A percentile compares a stretch with the other conserved stretches of the same genome.
phyloP scores from a whole-genome alignment of 2,329 filamentous ascomycete species.

The Aspergillus aculeatus region DNA sequence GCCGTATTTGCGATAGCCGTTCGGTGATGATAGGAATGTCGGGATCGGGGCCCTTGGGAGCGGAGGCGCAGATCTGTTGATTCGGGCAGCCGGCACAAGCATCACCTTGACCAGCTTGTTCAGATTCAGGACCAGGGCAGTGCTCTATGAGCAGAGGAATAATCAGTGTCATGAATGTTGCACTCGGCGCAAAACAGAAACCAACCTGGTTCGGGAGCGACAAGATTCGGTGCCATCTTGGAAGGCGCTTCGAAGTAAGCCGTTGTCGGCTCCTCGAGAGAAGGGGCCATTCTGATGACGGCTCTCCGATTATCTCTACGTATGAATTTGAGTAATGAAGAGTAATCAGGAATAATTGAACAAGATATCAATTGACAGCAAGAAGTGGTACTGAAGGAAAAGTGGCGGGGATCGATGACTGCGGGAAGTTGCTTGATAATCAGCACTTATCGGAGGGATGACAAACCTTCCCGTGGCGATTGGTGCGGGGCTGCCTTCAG shows the following conservation, averaged over 20 bases:
- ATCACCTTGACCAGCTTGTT: conserved; percentile 62
- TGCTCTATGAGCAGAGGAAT: conserved; percentile 59
- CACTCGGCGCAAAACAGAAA: conserved; percentile 2
- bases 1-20: conserved; percentile 75
- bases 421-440: conserved; percentile 34
- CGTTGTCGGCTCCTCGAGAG: conserved; percentile 69
- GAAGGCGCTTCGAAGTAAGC: conserved; percentile 74
- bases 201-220: conserved; percentile 81
- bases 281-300: conserved; percentile 69
- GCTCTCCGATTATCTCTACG: not conserved
- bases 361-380: not conserved
- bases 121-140: conserved; percentile 74
- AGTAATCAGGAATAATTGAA: not conserved
- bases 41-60: conserved; percentile 91
- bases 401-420: conserved; percentile 24
- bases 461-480: conserved; percentile 32
- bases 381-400: conserved; percentile 5
- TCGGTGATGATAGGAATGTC: conserved; percentile 86
- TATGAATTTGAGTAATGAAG: not conserved
- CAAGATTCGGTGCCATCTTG: conserved; percentile 76
- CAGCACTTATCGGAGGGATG: conserved; percentile 20
- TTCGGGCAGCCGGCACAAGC: conserved; percentile 95
- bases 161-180: not conserved
- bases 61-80: conserved; percentile 89
- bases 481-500: conserved; percentile 18